Conservation (phyloP, 2,329 filamentous ascomycete genomes). For the Cladobotryum protrusum region DNA sequence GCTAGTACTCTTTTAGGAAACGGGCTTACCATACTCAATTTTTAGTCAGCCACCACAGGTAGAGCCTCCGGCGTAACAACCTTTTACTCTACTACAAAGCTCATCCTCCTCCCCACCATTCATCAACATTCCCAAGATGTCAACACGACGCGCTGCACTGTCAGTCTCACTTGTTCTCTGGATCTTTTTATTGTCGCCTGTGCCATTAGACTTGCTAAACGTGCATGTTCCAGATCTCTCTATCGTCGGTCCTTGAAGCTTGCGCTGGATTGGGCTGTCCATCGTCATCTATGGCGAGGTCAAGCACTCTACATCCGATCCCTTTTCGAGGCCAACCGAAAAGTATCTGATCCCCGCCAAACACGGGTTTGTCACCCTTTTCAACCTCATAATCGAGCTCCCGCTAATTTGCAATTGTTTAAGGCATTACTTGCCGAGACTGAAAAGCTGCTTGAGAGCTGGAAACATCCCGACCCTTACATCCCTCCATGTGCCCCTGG, state of each 20-base stretch:
- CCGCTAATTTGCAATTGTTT: background rate
- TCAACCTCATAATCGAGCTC: background rate
- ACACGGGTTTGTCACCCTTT: conserved; percentile 61
- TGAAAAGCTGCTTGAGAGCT: conserved; percentile 79
- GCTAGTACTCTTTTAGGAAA: no score
- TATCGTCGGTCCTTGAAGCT: conserved; percentile 93
- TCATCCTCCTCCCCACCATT: no score
- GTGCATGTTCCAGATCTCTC: conserved; percentile 51
- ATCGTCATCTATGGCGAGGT: conserved; percentile 87
- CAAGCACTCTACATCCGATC: conserved; percentile 94
- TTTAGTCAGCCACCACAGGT: no score
- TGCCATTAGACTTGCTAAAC: conserved; percentile 13
- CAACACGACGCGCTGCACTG: conserved; percentile 43
- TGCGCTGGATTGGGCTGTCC: conserved; percentile 89
- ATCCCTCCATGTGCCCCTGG: conserved; percentile 83
- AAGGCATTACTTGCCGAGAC: conserved; percentile 82
- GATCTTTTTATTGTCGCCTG: background rate
- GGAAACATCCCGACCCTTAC: conserved; percentile 98
- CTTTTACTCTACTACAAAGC: no score
- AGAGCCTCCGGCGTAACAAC: no score
- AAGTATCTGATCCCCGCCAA: conserved; percentile 76
- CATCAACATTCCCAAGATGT: conserved; percentile 19
- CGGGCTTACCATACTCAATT: no score
- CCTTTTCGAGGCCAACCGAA: conserved; percentile 88
- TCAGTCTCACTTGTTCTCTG: conserved; percentile 27